Evolutionary conservation across 2,329 filamentous ascomycete genomes (phyloP).

Genomic region (Fusarium ambrosium): DNA sequence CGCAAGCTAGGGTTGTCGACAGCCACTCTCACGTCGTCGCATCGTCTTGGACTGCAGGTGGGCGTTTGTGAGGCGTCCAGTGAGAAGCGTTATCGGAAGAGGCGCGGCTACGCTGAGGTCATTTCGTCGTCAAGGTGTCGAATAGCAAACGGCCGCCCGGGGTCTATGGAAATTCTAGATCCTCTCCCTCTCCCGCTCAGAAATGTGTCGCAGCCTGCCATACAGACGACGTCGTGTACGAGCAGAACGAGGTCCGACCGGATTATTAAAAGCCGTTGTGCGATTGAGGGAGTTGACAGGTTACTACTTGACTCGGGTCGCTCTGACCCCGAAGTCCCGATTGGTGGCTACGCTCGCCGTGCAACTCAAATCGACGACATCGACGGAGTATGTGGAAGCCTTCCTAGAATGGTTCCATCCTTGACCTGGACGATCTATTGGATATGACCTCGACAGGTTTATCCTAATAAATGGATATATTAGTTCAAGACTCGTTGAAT

Average conservation of each 20-base stretch:
- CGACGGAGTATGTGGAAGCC: not conserved
- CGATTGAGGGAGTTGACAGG: not conserved
- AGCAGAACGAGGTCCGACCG: not conserved
- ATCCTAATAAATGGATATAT: not conserved
- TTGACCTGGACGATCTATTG: not conserved
- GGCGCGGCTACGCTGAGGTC: slow-evolving; percentile 2
- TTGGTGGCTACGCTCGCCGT: not conserved
- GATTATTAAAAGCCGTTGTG: not conserved
- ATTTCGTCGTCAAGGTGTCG: slow-evolving; percentile 14
- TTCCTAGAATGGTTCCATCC: not conserved
- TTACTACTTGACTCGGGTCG: not conserved
- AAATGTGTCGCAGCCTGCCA: not conserved
- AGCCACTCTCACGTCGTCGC: slow-evolving; percentile 5
- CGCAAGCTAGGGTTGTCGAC: not conserved
- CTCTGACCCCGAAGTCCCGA: not conserved
- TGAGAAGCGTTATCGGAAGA: not conserved
- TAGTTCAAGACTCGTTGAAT: not conserved
- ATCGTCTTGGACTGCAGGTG: not conserved
- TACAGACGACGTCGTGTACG: not conserved
- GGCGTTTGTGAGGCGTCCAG: slow-evolving; percentile 9
- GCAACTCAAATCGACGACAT: not conserved
- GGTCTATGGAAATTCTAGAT: slow-evolving; percentile 3
- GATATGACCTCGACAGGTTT: not conserved
- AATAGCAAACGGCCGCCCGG: not conserved
- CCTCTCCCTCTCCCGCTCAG: not conserved